A percentile compares a stretch with the other conserved stretches of the same genome.
Conservation (phyloP, 2,329 filamentous ascomycete genomes). For the Fusarium fujikuroi region DNA sequence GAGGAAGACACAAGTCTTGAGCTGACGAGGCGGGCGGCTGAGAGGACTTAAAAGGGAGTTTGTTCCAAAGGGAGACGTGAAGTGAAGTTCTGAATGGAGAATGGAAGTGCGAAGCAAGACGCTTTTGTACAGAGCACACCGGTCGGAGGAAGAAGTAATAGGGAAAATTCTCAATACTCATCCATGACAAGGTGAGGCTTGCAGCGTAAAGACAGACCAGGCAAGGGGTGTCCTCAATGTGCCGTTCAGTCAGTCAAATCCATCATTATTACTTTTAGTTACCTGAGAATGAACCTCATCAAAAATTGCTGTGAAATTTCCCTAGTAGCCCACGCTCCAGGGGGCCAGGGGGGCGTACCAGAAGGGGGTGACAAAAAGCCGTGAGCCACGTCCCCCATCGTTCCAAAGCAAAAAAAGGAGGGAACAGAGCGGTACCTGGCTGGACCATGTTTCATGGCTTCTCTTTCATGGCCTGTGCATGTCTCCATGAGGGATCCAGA, state of each 20-base stretch:
- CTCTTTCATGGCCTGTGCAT: slow-evolving; percentile 31
- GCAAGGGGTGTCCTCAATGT: slow-evolving; percentile 24
- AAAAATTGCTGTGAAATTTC: slow-evolving; percentile 39
- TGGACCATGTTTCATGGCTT: slow-evolving; percentile 40
- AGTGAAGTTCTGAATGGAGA: slow-evolving; percentile 32
- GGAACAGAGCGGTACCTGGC: slow-evolving; percentile 30
- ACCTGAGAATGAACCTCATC: slow-evolving; percentile 34
- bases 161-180: slow-evolving; percentile 24
- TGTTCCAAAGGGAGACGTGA: slow-evolving; percentile 36
- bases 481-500: slow-evolving; percentile 37
- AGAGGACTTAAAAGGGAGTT: slow-evolving; percentile 26
- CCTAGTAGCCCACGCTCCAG: slow-evolving; percentile 13
- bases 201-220: slow-evolving; percentile 17
- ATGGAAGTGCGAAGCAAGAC: slow-evolving; percentile 36
- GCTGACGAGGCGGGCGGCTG: background rate
- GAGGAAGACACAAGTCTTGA: background rate
- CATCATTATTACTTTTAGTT: slow-evolving; percentile 16
- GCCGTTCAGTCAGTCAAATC: slow-evolving; percentile 13
- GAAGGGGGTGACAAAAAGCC: slow-evolving; percentile 33
- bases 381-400: slow-evolving; percentile 16
- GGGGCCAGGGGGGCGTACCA: slow-evolving; percentile 23
- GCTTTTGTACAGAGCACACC: slow-evolving; percentile 40
- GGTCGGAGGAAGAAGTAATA: slow-evolving; percentile 22
- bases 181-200: slow-evolving; percentile 20
- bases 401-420: slow-evolving; percentile 33